Evolutionary conservation across 768 basidiomycete genomes (phyloP), one percentile per base, ranked within the genome.

Genomic region (Lyophyllum decastes): DNA sequence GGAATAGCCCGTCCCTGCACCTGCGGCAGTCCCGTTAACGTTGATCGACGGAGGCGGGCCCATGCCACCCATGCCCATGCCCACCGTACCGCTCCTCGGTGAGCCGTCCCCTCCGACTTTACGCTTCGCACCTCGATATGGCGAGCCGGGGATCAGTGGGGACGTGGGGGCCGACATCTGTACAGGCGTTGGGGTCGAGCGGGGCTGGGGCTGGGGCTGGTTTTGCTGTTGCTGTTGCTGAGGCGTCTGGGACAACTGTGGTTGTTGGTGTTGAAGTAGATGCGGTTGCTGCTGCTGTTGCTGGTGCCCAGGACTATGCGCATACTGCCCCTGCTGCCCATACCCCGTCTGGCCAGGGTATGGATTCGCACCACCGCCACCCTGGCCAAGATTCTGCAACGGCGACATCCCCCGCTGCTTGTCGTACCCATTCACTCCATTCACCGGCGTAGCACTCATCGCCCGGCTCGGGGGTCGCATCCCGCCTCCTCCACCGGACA

Each of bases 121-220:
- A 16, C 72, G 62, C 53, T 72, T 72, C 11, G 70, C 64, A 10
- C 71, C 70, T 22, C 72, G 65, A 27, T 69, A 69, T 10, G 73
- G 72, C 11, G 71, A 72, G 40, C 66, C 57, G 17, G 64, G 61
- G 44, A 60, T 27, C 5, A 58, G 51, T 17, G 61, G 52, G 2
- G 61, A 59, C 33, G 49, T 22, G 30, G 58, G 43, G 4, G 40
- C 41, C 49, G n/a, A n/a, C n/a, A n/a, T n/a, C n/a, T n/a, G n/a
- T n/a, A n/a, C n/a, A n/a, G 57, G 48, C 33, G 55, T 46, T 52
- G 55, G 53, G 2, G 40, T 65, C 35, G 34, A 55, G 33, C 24
- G 51, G 17, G 21, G 45, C 25, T 55, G 59, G 10, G 38, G 44
- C 24, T 47, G 57, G 21, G 30, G 24, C 48, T 47, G 49, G 16